Evolutionary conservation across 495 filamentous ascomycete genomes (phyloP).

Genomic region (Neurospora terricola): DNA sequence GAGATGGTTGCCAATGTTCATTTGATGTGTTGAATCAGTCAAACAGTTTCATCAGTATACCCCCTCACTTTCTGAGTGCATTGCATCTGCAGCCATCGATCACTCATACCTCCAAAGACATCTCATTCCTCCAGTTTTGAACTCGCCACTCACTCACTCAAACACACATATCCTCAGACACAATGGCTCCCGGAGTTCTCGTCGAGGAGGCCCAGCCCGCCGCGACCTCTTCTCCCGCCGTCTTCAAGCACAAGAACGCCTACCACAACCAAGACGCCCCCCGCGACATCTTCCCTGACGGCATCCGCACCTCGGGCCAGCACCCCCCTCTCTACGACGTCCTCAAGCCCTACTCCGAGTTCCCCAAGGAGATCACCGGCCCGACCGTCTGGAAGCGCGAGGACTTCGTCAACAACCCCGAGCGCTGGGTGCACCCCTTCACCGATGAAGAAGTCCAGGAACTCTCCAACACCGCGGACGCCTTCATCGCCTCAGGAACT

Average conservation of each 20-base stretch:
- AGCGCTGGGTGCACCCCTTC: conserved; percentile 70
- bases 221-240: neutral
- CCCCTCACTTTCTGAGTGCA: neutral
- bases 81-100: neutral
- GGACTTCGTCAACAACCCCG: conserved; percentile 60
- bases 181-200: conserved; percentile 27
- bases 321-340: conserved; percentile 60
- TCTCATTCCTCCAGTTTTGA: neutral
- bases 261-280: conserved; percentile 17
- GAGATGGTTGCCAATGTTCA: neutral
- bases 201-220: conserved; percentile 14
- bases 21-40: neutral
- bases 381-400: conserved; percentile 70
- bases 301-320: conserved; percentile 65
- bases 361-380: conserved; percentile 64
- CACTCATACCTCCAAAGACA: neutral
- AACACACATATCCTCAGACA: neutral
- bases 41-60: neutral
- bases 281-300: conserved; percentile 33
- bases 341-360: conserved; percentile 58
- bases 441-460: conserved; percentile 56
- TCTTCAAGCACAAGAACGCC: neutral
- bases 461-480: conserved; percentile 55
- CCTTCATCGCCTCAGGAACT: conserved; percentile 49
- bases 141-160: neutral